These are phyloP conservation scores for Mycena pura DNA, from an alignment of 768 basidiomycete species.

Conservation along the genomic window DNA sequence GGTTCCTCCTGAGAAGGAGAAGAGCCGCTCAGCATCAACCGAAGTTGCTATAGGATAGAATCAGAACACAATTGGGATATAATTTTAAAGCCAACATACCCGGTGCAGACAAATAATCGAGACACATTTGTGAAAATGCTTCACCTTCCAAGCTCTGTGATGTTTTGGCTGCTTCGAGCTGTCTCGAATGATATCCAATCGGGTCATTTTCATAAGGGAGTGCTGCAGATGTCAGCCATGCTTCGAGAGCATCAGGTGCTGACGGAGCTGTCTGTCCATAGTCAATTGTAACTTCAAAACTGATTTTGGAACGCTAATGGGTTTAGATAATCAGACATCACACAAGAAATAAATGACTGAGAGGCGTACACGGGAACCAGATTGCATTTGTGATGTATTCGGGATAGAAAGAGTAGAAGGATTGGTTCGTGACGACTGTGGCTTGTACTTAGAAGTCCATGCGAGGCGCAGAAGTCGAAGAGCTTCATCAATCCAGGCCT, in stretches of 20 bases:
- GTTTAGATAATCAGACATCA: slow-evolving; percentile 1
- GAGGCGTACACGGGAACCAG: slow-evolving; percentile 10
- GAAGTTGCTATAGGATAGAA: neutral
- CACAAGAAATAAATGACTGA: slow-evolving; percentile 12
- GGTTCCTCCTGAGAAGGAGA: neutral
- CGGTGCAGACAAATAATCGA: neutral
- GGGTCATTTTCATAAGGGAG: slow-evolving; percentile 1
- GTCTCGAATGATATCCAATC: slow-evolving; percentile 4
- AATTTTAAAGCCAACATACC: neutral
- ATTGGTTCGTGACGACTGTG: neutral
- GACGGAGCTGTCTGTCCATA: neutral
- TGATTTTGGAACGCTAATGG: slow-evolving; percentile 7
- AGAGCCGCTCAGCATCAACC: neutral
- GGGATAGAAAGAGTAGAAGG: neutral
- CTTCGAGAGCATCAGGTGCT: slow-evolving; percentile 2
- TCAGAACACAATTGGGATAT: neutral
- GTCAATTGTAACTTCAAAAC: slow-evolving; percentile 3
- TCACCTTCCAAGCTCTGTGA: neutral
- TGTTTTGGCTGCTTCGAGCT: neutral
- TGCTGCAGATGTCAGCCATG: slow-evolving; percentile 1
- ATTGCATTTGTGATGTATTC: slow-evolving; percentile 8
- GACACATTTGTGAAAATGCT: neutral
- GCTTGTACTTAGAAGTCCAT: slow-evolving; percentile 6
- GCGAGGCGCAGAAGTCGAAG: slow-evolving; percentile 2
- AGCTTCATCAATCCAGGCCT: slow-evolving; percentile 9